Percentiles rank a stretch among this genome's conserved stretches.
Evolutionary conservation across 2,329 filamentous ascomycete species (phyloP).

Genomic region (Fusarium transvaalense): DNA sequence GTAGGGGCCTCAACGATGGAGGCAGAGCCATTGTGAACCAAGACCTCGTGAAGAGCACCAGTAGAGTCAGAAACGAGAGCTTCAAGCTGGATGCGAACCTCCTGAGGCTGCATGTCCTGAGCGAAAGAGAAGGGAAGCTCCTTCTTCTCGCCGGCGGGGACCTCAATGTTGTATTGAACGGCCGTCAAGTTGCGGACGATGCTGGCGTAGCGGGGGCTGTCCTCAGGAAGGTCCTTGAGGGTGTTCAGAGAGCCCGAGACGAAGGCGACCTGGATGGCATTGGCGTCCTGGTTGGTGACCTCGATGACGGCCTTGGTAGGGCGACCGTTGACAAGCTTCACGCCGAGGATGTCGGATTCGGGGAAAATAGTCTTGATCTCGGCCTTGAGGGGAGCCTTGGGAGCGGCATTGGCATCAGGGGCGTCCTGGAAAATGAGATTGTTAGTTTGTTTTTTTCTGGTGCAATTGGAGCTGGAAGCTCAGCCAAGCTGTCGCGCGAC

Average conservation of each 20-base stretch:
- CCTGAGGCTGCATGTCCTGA: slow-evolving; percentile 92
- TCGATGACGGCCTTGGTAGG: slow-evolving; percentile 86
- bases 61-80: slow-evolving; percentile 78
- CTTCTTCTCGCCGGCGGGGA: slow-evolving; percentile 81
- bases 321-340: slow-evolving; percentile 94
- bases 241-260: slow-evolving; percentile 79
- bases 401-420: slow-evolving; percentile 40
- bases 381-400: slow-evolving; percentile 64
- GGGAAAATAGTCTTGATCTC: slow-evolving; percentile 73
- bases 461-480: background rate
- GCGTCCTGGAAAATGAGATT: slow-evolving; percentile 20
- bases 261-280: slow-evolving; percentile 79
- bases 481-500: slow-evolving; percentile 17
- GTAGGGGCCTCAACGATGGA: slow-evolving; percentile 90
- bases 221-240: slow-evolving; percentile 64
- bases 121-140: slow-evolving; percentile 85
- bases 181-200: slow-evolving; percentile 89
- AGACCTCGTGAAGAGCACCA: slow-evolving; percentile 79
- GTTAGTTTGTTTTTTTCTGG: background rate
- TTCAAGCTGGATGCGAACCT: slow-evolving; percentile 81
- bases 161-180: slow-evolving; percentile 77
- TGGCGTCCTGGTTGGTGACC: slow-evolving; percentile 85
- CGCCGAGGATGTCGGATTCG: slow-evolving; percentile 86
- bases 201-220: slow-evolving; percentile 59
- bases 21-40: slow-evolving; percentile 85